These are phyloP conservation scores for Artemisia princeps DNA, from an alignment of 140 eudicot species.

Conservation along the genomic window DNA sequence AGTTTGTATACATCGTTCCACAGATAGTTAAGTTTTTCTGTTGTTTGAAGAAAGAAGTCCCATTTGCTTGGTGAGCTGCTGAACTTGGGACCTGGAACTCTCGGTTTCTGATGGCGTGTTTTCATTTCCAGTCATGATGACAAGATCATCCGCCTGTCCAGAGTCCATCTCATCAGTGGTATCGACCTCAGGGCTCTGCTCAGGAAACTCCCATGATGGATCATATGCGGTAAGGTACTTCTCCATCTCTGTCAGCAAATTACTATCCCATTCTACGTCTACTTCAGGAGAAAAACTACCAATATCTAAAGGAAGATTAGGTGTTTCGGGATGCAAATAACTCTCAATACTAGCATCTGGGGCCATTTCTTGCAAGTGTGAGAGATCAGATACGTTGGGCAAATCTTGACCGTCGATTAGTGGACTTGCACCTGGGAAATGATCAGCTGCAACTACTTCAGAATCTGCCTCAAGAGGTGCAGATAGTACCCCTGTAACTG, in stretches of 20 bases:
- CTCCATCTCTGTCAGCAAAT: slow-evolving; percentile 48
- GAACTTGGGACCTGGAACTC: slow-evolving; percentile 50
- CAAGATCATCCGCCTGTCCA: slow-evolving; percentile 27
- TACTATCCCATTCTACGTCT: slow-evolving; percentile 52
- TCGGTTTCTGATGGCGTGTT: slow-evolving; percentile 39
- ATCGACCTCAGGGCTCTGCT: slow-evolving; percentile 33
- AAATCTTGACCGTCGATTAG: slow-evolving; percentile 33
- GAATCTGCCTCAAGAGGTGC: slow-evolving; percentile 35
- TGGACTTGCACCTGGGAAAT: slow-evolving; percentile 33
- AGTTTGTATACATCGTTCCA: slow-evolving; percentile 17
- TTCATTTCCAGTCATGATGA: slow-evolving; percentile 31
- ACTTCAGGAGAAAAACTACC: slow-evolving; percentile 50
- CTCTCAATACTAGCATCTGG: slow-evolving; percentile 27
- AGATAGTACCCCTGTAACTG: slow-evolving; percentile 36
- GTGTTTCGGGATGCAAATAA: too few relatives aligned
- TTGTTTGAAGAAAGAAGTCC: slow-evolving; percentile 53
- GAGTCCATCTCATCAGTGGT: slow-evolving; percentile 46
- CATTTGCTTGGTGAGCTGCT: slow-evolving; percentile 75
- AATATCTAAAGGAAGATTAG: slow-evolving; percentile 33
- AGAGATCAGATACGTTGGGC: slow-evolving; percentile 48
- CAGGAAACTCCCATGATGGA: slow-evolving; percentile 67
- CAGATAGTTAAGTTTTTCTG: slow-evolving; percentile 37
- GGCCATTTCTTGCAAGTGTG: slow-evolving; percentile 38
- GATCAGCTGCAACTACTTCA: slow-evolving; percentile 30
- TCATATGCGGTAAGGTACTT: slow-evolving; percentile 44